Evolutionary conservation across 1,139 yeast genomes (phyloP), one percentile per base, ranked within the genome.

Genomic region (Saccharomyces hybrid): DNA sequence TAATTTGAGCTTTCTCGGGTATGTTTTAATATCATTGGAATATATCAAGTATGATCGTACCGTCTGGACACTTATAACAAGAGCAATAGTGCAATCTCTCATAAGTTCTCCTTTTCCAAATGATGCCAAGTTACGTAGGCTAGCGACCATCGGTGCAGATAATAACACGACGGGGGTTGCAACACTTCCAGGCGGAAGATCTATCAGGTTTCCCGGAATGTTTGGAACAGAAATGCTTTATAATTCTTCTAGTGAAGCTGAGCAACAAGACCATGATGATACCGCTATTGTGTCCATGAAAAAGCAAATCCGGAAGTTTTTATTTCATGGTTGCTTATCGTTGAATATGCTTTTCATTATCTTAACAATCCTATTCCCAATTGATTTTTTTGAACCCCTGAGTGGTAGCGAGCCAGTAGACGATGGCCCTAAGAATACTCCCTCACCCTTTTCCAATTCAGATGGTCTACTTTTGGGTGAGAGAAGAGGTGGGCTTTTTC

Each of bases 31-130:
- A 23, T 53, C 61, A 6, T 46, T 64, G 44, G 61, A 64, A 47
- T 66, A 66, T 46, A 53, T 67, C 49, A 68, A 68, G 52, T 67
- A 56, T 55, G 70, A 66, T 11, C 57, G 65, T 16, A 58, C 60
- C 4, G 55, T 64, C 9, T 55, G 60, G 60, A 52, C 59, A 5
- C 48, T 68, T 7, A 5, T 61, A 8, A 44, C 66, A 25, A 57
- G 75, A 51, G 50, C 62, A 20, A 28, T 57, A 4, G 55, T 70
- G 1, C 75, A 73, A 31, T 60, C 67, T 1, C 51, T 70, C 2
- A 51, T 71, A n/a, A 46, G 68, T 3, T 61, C 65, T 11, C 75
- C 76, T 0, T 73, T 71, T 53, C 76, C 76, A 0, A 54, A 59
- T 41, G 59, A 65, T 34, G 25, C 51, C 1, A 64, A 59, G 31